Evolutionary conservation across 371 early-diverging fungal genomes (phyloP).

Genomic region (Mortierella sp.): DNA sequence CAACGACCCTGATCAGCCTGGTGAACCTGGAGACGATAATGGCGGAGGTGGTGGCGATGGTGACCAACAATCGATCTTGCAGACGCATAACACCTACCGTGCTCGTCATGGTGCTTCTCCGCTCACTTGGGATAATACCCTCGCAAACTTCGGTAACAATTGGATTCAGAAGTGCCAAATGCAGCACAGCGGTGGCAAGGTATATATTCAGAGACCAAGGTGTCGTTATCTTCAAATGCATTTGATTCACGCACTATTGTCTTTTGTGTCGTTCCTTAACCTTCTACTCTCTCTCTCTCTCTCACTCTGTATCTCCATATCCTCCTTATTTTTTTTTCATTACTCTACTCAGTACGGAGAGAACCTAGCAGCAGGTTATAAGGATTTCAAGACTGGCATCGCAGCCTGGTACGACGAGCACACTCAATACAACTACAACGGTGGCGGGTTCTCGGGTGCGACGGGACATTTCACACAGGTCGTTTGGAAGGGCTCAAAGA

Average conservation of each 20-base stretch:
- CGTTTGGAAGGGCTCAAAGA: conserved; percentile 67
- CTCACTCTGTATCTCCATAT: neutral
- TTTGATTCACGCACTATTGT: too few relatives aligned
- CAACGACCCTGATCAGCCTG: neutral
- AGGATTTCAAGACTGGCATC: conserved; percentile 48
- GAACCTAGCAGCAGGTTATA: conserved; percentile 64
- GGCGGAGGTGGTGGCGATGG: neutral
- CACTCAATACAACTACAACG: conserved; percentile 60
- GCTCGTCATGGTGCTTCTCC: conserved; percentile 62
- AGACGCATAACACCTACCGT: conserved; percentile 65
- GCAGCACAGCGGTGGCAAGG: conserved; percentile 57
- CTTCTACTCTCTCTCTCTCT: neutral
- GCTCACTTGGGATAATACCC: conserved; percentile 61
- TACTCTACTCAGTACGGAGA: conserved; percentile 56
- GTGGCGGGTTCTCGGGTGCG: conserved; percentile 55
- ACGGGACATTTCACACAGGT: conserved; percentile 69
- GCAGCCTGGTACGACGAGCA: conserved; percentile 66
- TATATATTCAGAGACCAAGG: neutral
- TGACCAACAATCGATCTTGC: conserved; percentile 38
- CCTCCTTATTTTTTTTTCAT: neutral
- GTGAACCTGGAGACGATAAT: neutral
- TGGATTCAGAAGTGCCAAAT: conserved; percentile 64
- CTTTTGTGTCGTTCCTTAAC: neutral
- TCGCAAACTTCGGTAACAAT: conserved; percentile 64
- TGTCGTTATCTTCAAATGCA: neutral